Evolutionary conservation across 2,329 filamentous ascomycete genomes (phyloP).

Genomic region (Colletotrichum eleusines): DNA sequence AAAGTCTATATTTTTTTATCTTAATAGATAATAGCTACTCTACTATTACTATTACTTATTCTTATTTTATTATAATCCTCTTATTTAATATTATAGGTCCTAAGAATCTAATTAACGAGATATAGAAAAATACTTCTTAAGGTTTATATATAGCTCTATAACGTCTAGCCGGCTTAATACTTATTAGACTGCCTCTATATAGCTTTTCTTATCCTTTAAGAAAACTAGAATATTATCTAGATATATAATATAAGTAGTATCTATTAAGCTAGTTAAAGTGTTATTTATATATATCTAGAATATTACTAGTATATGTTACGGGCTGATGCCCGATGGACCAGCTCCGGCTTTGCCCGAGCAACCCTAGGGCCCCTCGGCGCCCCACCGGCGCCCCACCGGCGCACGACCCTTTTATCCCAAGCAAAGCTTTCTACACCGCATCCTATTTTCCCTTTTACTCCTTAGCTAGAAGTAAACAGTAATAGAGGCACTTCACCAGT

Average conservation of each 20-base stretch:
- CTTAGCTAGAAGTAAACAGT: too few relatives aligned
- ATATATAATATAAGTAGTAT: too few relatives aligned
- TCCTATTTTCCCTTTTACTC: too few relatives aligned
- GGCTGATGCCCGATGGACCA: too few relatives aligned
- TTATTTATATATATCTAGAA: neutral
- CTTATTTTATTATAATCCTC: neutral
- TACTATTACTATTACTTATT: neutral
- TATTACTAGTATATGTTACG: neutral
- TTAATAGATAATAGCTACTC: neutral
- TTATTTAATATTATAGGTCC: neutral
- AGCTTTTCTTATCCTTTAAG: neutral
- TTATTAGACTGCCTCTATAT: neutral
- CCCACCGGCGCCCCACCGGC: too few relatives aligned
- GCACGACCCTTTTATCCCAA: too few relatives aligned
- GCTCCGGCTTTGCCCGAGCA: too few relatives aligned
- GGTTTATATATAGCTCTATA: neutral
- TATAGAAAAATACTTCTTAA: neutral
- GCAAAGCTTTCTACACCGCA: too few relatives aligned
- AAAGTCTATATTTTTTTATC: neutral
- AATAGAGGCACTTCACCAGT: too few relatives aligned
- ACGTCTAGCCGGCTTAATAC: neutral
- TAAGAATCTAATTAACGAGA: neutral
- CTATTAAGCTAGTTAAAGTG: neutral
- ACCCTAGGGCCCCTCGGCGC: too few relatives aligned
- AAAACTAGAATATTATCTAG: neutral